Conservation (phyloP, 129 eudicot species). For the Centaurea solstitialis region DNA sequence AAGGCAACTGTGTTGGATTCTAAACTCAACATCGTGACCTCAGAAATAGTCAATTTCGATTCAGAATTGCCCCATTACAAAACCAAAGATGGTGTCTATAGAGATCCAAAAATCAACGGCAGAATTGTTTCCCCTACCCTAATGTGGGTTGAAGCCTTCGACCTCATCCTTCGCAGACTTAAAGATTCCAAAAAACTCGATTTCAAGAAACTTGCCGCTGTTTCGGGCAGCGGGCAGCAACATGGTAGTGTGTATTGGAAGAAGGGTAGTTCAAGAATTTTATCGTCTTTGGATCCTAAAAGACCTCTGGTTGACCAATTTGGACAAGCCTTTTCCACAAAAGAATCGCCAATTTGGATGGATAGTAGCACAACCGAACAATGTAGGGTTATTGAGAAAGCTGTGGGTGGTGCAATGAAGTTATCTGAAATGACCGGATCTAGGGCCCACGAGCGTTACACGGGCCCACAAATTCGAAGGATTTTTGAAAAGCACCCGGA, state of each 20-base stretch:
- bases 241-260: constrained; percentile 98
- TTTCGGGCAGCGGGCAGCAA: constrained; percentile 97
- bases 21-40: constrained; percentile 56
- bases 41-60: constrained; percentile 72
- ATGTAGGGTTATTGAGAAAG: constrained; percentile 81
- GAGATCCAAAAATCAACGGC: constrained; percentile 62
- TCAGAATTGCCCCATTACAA: constrained; percentile 80
- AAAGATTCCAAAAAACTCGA: constrained; percentile 50
- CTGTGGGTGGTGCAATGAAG: constrained; percentile 80
- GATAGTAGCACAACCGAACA: constrained; percentile 87
- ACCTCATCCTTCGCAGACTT: constrained; percentile 64
- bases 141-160: constrained; percentile 98
- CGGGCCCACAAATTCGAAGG: constrained; percentile 88
- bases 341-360: constrained; percentile 96
- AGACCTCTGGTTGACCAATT: constrained; percentile 65
- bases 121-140: constrained; percentile 84
- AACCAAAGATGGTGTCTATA: constrained; percentile 91
- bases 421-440: constrained; percentile 84
- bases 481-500: constrained; percentile 72
- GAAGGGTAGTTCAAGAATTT: constrained; percentile 49
- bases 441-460: constrained; percentile 77
- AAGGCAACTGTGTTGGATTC: constrained; percentile 90
- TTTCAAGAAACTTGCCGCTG: constrained; percentile 70
- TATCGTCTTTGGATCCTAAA: constrained; percentile 66
- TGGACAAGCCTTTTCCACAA: constrained; percentile 64